Evolutionary conservation across 257 asterid species (phyloP), one percentile per base, ranked within the genome.

Genomic region (Nemophila menziesii): DNA sequence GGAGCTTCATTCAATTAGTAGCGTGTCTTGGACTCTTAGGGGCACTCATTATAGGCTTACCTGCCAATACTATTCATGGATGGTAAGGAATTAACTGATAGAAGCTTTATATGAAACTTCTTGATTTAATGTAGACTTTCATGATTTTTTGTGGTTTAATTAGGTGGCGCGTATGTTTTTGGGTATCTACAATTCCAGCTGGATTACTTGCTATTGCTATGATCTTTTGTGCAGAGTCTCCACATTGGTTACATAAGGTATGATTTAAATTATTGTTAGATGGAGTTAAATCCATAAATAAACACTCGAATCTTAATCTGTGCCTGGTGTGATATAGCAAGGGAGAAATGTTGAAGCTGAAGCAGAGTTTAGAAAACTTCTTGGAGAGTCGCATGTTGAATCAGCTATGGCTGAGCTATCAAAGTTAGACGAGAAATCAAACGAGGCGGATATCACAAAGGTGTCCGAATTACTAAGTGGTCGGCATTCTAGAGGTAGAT

Each of bases 161-260:
- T 65, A 86, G 94, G 97, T 86, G 97, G 97, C 86, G 93, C 62
- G 49, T 70, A 47, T 86, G 94, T 73, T 86, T 86, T 60, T 82
- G 93, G 94, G 48, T 71, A 45, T 79, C 97, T 44, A 55, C 69
- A 26, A 45, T 82, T 62, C 97, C 97, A 8, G 92, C 97, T 64
- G 68, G 74, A 8, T n/a, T 73, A 46, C 82, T 86, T 45, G 84
- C 73, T 54, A 54, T 86, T 52, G 63, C 73, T 19, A 86, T 86
- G 93, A 64, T 62, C 62, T 86, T 77, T 60, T 86, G 97, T 65
- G 94, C 64, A 29, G 97, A 86, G 60, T 82, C 95, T 66, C 97
- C 97, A 11, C 76, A 70, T 37, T 82, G 97, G 97, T 71, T 86
- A 24, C 79, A 82, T 68, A 86, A 86, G 94, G 97, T 87, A 7